phyloP scores from a whole-genome alignment of 352 stramenopile genomes.

The Globisporangium middletonii region DNA sequence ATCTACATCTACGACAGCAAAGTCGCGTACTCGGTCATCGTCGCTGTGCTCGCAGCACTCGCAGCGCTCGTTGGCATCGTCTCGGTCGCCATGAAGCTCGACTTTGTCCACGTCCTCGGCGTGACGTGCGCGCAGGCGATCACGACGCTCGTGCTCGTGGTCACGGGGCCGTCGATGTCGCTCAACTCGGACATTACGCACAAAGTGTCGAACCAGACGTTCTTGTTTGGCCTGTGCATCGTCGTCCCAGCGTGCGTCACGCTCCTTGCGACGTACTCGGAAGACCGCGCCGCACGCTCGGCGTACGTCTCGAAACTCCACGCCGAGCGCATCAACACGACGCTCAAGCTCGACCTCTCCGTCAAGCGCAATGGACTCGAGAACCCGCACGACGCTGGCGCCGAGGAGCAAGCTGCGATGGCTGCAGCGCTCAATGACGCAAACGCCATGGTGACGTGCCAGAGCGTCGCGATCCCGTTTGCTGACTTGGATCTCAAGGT shows the following conservation, averaged over 20 bases:
- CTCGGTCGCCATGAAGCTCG: conserved; percentile 66
- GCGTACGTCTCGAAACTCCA: conserved; percentile 70
- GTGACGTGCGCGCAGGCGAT: conserved; percentile 48
- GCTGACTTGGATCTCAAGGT: conserved; percentile 65
- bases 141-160: conserved; percentile 41
- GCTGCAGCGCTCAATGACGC: conserved; percentile 35
- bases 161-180: conserved; percentile 42
- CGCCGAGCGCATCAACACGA: conserved; percentile 77
- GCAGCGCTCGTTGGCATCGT: conserved; percentile 58
- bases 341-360: conserved; percentile 70
- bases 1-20: conserved; percentile 63
- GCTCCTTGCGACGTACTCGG: conserved; percentile 68
- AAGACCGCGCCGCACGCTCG: conserved; percentile 61
- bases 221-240: conserved; percentile 57
- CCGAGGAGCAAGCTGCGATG: conserved; percentile 53
- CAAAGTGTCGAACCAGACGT: conserved; percentile 43
- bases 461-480: conserved; percentile 74
- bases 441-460: conserved; percentile 49
- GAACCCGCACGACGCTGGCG: conserved; percentile 45
- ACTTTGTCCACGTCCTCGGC: conserved; percentile 69
- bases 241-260: conserved; percentile 59
- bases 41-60: conserved; percentile 54
- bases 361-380: conserved; percentile 66
- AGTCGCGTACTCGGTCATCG: conserved; percentile 53
- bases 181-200: conserved; percentile 34